Evolutionary conservation across 2,329 filamentous ascomycete genomes (phyloP).

Genomic region (Cercospora berteroae): DNA sequence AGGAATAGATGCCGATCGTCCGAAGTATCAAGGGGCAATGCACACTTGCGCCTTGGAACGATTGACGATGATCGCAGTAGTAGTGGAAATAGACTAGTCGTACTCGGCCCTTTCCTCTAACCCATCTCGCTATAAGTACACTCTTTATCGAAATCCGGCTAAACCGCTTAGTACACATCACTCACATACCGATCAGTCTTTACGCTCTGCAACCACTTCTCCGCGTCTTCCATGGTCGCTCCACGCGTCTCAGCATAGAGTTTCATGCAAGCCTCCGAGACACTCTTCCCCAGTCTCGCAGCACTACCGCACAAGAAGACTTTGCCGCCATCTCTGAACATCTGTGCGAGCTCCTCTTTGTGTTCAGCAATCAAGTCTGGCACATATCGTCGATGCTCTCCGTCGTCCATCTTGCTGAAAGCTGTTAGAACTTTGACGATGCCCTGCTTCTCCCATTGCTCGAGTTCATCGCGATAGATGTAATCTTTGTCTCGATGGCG

Average conservation of each 20-base stretch:
- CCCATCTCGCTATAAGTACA: background rate
- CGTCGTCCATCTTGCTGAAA: constrained; percentile 40
- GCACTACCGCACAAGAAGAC: constrained; percentile 64
- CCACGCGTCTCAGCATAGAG: constrained; percentile 43
- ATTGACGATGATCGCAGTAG: too few species aligned
- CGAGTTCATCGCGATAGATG: constrained; percentile 32
- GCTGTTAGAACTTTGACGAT: constrained; percentile 16
- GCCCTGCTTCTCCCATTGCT: constrained; percentile 16
- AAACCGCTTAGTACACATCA: constrained; percentile 22
- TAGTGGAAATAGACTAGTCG: too few species aligned
- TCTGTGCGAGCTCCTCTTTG: constrained; percentile 42
- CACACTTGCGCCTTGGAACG: too few species aligned
- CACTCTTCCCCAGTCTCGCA: constrained; percentile 45
- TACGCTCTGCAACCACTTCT: constrained; percentile 47
- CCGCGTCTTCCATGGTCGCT: constrained; percentile 39
- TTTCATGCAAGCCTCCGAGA: constrained; percentile 41
- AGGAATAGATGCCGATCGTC: too few species aligned
- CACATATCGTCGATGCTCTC: constrained; percentile 48
- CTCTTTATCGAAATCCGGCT: background rate
- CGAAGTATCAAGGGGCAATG: too few species aligned
- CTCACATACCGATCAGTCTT: constrained; percentile 47
- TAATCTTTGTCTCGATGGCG: constrained; percentile 29
- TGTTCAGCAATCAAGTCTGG: constrained; percentile 53
- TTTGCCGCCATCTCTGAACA: constrained; percentile 53
- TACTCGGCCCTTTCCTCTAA: background rate